Base-by-base conservation (phyloP, 140 eudicot genomes). In the Ambrosia hybrid region DNA sequence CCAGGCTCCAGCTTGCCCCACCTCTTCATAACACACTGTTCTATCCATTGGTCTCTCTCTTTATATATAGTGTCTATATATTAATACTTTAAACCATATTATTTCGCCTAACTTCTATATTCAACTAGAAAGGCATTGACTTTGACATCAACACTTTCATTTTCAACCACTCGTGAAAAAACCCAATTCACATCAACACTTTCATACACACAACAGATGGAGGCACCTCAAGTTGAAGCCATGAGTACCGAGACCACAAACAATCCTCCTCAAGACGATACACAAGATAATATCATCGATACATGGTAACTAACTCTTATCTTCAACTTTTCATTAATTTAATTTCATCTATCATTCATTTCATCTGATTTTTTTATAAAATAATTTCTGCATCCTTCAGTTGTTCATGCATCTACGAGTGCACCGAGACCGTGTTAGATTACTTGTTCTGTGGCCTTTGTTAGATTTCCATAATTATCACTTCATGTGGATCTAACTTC, bases 381-480 rank as follows among this genome's bases (percentile, higher is more conserved):
- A 8, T 10, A 30, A 36, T 66, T 68, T 58, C 13, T 68, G 60
- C 9, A 41, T 67, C 10, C 1, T 77, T 51, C 85, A 84, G 89
- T 77, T 86, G 85, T 76, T 80, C 80, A 49, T 83, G 91, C 84
- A 53, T 80, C 67, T 86, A 78, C 58, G 91, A 83, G 26, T 86
- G 91, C 74, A 73, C 72, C 60, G 85, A 78, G 70, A 74, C 71
- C 78, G 71, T 85, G 53, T 77, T 83, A 48, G 82, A 83, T 57
- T 83, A 83, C 80, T 78, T 81, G 78, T 83, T 81, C 72, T 86
- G 87, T 62, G 87, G 80, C 73, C 84, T 83, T 66, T 83, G 87
- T 48, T 83, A 77, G 71, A 45, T 43, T 16, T 21, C 30, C 30
- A 21, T 21, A 21, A 21, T 13, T 4, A 65, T 7, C 58, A 45